These are phyloP conservation scores for Xylaria longipes DNA, from an alignment of 495 filamentous ascomycete species.

Conservation along the genomic window DNA sequence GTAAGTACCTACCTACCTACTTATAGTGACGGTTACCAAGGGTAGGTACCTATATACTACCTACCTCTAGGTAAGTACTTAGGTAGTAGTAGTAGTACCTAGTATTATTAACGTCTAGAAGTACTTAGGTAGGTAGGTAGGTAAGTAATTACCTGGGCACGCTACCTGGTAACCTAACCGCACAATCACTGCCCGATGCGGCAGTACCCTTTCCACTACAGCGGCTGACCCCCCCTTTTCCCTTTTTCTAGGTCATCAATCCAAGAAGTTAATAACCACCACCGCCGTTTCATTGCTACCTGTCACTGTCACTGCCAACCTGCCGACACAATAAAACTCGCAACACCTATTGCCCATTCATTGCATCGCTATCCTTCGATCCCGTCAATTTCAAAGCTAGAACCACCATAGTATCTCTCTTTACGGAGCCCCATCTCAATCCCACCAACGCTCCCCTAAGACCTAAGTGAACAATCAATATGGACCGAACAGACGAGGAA, in stretches of 20 bases:
- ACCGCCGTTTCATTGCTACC: constrained; percentile 26
- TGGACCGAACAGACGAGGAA: constrained; percentile 64
- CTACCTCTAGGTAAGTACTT: too few species aligned
- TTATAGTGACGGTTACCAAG: background rate
- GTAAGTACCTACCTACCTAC: background rate
- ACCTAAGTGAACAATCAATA: constrained; percentile 29
- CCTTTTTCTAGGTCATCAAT: constrained; percentile 20
- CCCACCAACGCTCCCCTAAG: constrained; percentile 2
- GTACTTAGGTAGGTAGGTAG: too few species aligned
- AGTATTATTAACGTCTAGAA: too few species aligned
- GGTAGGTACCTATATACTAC: background rate
- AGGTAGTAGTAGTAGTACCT: too few species aligned
- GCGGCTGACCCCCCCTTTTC: constrained; percentile 20
- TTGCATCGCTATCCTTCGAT: background rate
- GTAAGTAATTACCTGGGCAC: too few species aligned
- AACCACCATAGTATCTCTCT: background rate
- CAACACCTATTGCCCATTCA: constrained; percentile 8
- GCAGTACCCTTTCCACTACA: constrained; percentile 13
- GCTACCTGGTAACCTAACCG: too few species aligned
- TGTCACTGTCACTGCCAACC: constrained; percentile 33
- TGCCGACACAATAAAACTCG: constrained; percentile 22
- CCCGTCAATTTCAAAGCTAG: background rate
- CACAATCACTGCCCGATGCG: constrained; percentile 21
- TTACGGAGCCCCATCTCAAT: background rate
- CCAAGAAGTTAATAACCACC: constrained; percentile 27